phyloP scores from a whole-genome alignment of 1,139 yeast genomes.

The Taphrina deformans region DNA sequence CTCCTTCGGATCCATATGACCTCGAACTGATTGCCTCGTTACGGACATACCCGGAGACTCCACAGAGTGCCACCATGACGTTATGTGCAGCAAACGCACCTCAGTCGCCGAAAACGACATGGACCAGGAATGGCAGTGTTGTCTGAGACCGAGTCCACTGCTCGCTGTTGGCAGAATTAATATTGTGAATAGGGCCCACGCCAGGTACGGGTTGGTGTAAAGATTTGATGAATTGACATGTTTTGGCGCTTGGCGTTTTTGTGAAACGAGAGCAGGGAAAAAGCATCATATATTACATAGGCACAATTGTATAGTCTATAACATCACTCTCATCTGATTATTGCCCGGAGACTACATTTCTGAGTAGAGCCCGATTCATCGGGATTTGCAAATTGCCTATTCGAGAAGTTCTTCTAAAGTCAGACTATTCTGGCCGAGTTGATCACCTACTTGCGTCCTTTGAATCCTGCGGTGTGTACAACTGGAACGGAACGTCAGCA shows the following conservation, averaged over 20 bases:
- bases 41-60: constrained; percentile 5
- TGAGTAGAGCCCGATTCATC: neutral
- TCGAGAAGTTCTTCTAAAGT: neutral
- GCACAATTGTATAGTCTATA: neutral
- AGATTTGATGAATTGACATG: neutral
- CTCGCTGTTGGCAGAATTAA: neutral
- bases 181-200: neutral
- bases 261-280: neutral
- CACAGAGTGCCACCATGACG: constrained; percentile 4
- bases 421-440: neutral
- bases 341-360: neutral
- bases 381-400: neutral
- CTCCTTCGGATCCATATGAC: constrained; percentile 17
- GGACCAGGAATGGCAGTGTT: neutral
- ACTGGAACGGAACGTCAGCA: neutral
- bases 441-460: too few species aligned
- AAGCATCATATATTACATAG: neutral
- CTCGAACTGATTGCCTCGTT: constrained; percentile 2
- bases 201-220: too few species aligned
- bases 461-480: too few species aligned
- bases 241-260: neutral
- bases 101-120: neutral
- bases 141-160: neutral
- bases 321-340: neutral
- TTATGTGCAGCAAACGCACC: neutral